Percentiles rank a stretch among this genome's conserved stretches.
Evolutionary conservation across 305 asterid species (phyloP).

Genomic region (Fraxinus dipetala): DNA sequence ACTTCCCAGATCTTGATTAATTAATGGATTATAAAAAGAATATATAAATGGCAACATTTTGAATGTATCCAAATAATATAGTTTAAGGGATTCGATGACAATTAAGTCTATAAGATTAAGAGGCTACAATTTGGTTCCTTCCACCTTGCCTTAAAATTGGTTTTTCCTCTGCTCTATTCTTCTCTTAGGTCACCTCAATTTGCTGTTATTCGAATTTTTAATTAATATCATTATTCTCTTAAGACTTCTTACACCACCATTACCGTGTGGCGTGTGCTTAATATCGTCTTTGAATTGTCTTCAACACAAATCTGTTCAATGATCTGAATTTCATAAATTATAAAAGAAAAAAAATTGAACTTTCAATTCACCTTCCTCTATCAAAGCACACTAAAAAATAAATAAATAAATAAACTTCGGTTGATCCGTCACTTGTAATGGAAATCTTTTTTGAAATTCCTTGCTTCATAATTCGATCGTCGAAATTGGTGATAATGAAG

Average conservation of each 20-base stretch:
- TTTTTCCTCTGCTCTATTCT: background rate
- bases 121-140: background rate
- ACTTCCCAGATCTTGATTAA: background rate
- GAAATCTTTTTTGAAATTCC: background rate
- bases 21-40: slow-evolving; percentile 15
- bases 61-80: slow-evolving; percentile 23
- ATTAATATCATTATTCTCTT: slow-evolving; percentile 8
- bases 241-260: background rate
- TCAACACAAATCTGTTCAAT: background rate
- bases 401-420: no score
- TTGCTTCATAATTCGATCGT: background rate
- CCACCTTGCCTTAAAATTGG: background rate
- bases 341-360: background rate
- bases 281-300: background rate
- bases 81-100: slow-evolving; percentile 24
- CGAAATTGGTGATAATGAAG: background rate
- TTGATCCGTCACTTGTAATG: background rate
- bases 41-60: slow-evolving; percentile 28
- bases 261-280: background rate
- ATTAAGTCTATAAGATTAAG: slow-evolving; percentile 2
- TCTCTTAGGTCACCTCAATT: background rate
- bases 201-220: background rate
- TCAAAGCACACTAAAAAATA: background rate
- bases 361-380: background rate
- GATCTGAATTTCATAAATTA: background rate